Base-by-base conservation (phyloP, 2,329 filamentous ascomycete species). In the Scedosporium dehoogii region DNA sequence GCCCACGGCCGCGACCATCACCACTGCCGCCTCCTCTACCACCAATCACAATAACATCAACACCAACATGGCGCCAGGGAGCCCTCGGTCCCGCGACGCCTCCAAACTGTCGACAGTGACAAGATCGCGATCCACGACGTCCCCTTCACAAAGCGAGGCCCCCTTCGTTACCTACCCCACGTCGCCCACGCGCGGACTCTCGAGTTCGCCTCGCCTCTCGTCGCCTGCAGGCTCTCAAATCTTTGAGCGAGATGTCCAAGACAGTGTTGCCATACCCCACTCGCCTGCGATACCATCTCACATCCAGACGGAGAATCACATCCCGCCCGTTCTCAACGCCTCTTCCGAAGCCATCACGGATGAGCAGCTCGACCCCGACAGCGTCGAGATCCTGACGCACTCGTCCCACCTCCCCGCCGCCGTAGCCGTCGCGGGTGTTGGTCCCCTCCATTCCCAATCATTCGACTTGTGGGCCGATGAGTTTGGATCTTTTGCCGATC, bases 241-340 rank as follows among this genome's bases (percentile, higher is more conserved):
- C 69, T 97, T 97, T 72, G 93, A 97, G 78, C 89, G 93, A 70
- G 91, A 92, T 73, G 93, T 97, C 25, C 93, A 97, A 74, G 92
- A 97, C 70, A 85, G 85, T 69, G 79, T 83, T 33, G 70, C 83
- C 3, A 75, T 85, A n/a, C 88, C 91, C 64, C 86, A 83, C 65
- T 93, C 90, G 3, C 87, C 90, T 0, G 90, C 91, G n/a, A 94
- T 97, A 65, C 93, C 93, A 3, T 87, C 90, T 6, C 93, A 97
- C 71, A 96, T 97, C 69, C 86, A 92, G 69, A 96, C 91, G 6
- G 93, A 97, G 73, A 92, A 97, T 76, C 85, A 92, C 72, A 97
- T 97, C 67, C 93, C 93, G 6, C 85, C 93, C 0, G 92, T 96
- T 12, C 81, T 97, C 58, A 91, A 96, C 72, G 93, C 93, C 60